phyloP scores from a whole-genome alignment of 768 basidiomycete genomes.

The Amylocystis lapponica region DNA sequence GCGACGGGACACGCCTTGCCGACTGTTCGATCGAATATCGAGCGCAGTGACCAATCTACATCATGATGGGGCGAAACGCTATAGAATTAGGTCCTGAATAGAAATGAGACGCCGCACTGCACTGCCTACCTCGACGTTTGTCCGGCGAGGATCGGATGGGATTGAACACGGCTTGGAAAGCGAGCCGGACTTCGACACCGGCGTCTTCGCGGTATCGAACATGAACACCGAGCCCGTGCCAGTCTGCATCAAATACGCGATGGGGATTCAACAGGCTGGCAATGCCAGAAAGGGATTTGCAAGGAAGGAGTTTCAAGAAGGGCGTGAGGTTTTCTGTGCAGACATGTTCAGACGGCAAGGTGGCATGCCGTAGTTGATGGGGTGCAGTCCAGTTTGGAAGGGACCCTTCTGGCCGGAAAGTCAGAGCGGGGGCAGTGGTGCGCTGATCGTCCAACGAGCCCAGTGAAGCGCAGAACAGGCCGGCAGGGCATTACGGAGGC shows the following conservation, averaged over 20 bases:
- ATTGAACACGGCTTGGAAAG: constrained; percentile 74
- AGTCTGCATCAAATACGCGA: constrained; percentile 81
- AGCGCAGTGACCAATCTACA: constrained; percentile 69
- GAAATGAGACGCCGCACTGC: background rate
- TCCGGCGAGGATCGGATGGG: constrained; percentile 54
- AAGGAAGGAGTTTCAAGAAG: constrained; percentile 90
- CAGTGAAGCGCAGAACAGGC: constrained; percentile 91
- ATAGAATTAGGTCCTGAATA: background rate
- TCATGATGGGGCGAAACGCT: background rate
- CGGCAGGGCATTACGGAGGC: constrained; percentile 87
- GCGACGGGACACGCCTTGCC: constrained; percentile 69
- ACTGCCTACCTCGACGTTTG: constrained; percentile 47
- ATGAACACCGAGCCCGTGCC: constrained; percentile 84
- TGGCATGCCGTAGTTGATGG: constrained; percentile 67
- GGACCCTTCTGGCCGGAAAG: constrained; percentile 58
- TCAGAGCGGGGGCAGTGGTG: constrained; percentile 59
- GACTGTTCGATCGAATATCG: constrained; percentile 63
- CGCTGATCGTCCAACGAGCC: constrained; percentile 70
- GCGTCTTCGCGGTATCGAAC: constrained; percentile 48
- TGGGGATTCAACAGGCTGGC: constrained; percentile 82
- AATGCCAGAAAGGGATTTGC: constrained; percentile 83
- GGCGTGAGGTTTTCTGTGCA: constrained; percentile 98
- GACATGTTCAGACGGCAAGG: constrained; percentile 78
- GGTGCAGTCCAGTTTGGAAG: constrained; percentile 41
- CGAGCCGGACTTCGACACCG: constrained; percentile 61